Percentiles rank a stretch among this genome's conserved stretches.
Conservation (phyloP, 2,329 filamentous ascomycete genomes). For the Ceratocystis variospora region DNA sequence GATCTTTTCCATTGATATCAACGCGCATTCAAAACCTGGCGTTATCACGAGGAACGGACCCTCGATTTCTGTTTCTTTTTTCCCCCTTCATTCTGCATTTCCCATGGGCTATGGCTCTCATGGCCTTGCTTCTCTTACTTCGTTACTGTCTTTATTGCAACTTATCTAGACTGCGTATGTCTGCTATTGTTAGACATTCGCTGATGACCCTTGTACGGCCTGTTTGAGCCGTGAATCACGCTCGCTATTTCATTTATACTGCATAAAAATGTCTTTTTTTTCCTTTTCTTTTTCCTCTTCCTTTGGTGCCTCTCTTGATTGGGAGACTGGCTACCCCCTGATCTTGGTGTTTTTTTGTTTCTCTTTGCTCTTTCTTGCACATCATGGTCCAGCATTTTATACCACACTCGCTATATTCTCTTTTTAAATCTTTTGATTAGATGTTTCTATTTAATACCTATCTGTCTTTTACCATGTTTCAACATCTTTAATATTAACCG, state of each 20-base stretch:
- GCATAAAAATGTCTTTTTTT: neutral
- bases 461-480: neutral
- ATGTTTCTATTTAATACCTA: neutral
- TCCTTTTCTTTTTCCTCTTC: neutral
- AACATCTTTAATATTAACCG: neutral
- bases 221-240: neutral
- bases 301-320: neutral
- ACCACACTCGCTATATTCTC: neutral
- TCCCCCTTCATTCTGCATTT: neutral
- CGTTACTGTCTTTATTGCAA: slow-evolving; percentile 1
- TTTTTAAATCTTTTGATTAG: neutral
- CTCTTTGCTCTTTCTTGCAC: neutral
- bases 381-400: neutral
- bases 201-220: neutral
- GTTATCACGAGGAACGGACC: neutral
- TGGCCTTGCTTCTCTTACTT: neutral
- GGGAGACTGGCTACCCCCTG: neutral
- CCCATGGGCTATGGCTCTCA: neutral
- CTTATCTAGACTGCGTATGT: slow-evolving; percentile 5
- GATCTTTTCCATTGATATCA: no score
- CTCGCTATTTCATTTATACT: neutral
- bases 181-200: neutral
- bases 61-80: neutral
- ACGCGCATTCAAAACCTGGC: neutral
- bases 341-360: neutral